Percentiles rank a stretch among this genome's conserved stretches.
phyloP scores from a whole-genome alignment of 345 rosid species.

The Limnanthes douglasii region DNA sequence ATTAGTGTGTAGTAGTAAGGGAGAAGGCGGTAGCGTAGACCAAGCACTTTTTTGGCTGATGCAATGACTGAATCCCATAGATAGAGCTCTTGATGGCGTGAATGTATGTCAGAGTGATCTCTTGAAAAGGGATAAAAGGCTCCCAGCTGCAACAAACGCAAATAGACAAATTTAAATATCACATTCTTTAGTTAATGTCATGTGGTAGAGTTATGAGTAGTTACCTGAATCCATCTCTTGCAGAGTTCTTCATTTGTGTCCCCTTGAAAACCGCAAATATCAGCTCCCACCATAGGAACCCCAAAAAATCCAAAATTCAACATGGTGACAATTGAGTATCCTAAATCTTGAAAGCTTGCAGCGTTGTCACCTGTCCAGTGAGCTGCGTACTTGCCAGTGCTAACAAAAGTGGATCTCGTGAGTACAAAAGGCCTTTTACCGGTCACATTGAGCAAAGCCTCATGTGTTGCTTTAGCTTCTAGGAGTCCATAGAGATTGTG shows the following conservation, averaged over 20 bases:
- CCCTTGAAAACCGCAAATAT: slow-evolving; percentile 48
- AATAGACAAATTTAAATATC: neutral
- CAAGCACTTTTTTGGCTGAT: slow-evolving; percentile 48
- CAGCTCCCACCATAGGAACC: slow-evolving; percentile 80
- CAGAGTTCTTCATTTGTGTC: slow-evolving; percentile 62
- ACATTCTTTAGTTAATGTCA: neutral
- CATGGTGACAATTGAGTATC: slow-evolving; percentile 40
- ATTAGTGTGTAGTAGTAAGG: slow-evolving; percentile 60
- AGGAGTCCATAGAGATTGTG: slow-evolving; percentile 60
- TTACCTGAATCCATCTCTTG: slow-evolving; percentile 66
- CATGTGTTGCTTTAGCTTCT: slow-evolving; percentile 47
- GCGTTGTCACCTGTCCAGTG: slow-evolving; percentile 79
- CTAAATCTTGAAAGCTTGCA: slow-evolving; percentile 56
- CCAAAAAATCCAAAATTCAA: slow-evolving; percentile 63
- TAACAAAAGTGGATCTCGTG: slow-evolving; percentile 52
- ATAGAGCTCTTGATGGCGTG: slow-evolving; percentile 50
- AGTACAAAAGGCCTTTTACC: slow-evolving; percentile 59
- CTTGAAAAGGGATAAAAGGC: slow-evolving; percentile 79
- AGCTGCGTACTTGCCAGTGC: slow-evolving; percentile 66
- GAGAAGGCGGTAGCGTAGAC: slow-evolving; percentile 49
- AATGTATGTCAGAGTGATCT: slow-evolving; percentile 28
- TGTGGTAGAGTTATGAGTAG: neutral
- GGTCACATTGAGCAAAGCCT: slow-evolving; percentile 26
- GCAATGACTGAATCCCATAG: slow-evolving; percentile 64
- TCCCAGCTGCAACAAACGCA: slow-evolving; percentile 37